phyloP scores from a whole-genome alignment of 2,329 filamentous ascomycete genomes.

The Pestalotiopsis fici region DNA sequence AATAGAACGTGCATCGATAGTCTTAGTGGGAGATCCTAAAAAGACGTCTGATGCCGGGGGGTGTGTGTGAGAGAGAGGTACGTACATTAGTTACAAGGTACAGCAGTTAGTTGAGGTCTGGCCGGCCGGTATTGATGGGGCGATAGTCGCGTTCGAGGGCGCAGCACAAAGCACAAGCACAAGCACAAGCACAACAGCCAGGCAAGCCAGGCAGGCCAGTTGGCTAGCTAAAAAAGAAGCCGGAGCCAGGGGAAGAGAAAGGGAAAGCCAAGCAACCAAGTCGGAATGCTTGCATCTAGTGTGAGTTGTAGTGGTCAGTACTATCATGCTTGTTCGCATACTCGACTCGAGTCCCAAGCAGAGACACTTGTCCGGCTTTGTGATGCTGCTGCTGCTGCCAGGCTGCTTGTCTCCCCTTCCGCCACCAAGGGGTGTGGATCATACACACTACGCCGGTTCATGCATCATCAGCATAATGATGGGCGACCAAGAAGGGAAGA shows the following conservation, averaged over 20 bases:
- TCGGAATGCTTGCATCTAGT: too few relatives aligned
- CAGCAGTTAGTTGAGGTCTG: too few relatives aligned
- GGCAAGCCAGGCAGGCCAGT: background rate
- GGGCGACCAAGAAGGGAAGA: background rate
- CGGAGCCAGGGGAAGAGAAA: background rate
- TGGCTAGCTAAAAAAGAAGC: background rate
- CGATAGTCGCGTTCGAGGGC: constrained; percentile 10
- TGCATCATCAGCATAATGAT: background rate
- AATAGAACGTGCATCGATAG: constrained; percentile 8
- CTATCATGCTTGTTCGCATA: background rate
- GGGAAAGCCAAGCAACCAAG: background rate
- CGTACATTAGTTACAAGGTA: constrained; percentile 7
- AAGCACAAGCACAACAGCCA: background rate
- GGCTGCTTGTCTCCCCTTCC: background rate
- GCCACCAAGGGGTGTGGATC: constrained; percentile 8
- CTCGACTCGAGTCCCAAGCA: background rate
- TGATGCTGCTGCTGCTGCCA: background rate
- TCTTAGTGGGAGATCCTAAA: background rate
- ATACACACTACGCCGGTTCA: constrained; percentile 7
- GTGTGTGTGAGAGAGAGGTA: background rate
- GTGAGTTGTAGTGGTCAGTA: too few relatives aligned
- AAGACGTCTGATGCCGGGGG: background rate
- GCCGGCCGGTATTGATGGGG: background rate
- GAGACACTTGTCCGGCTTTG: background rate
- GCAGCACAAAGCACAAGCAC: background rate